Conservation (phyloP, 805 yeast genomes). For the Starmerella geochares region DNA sequence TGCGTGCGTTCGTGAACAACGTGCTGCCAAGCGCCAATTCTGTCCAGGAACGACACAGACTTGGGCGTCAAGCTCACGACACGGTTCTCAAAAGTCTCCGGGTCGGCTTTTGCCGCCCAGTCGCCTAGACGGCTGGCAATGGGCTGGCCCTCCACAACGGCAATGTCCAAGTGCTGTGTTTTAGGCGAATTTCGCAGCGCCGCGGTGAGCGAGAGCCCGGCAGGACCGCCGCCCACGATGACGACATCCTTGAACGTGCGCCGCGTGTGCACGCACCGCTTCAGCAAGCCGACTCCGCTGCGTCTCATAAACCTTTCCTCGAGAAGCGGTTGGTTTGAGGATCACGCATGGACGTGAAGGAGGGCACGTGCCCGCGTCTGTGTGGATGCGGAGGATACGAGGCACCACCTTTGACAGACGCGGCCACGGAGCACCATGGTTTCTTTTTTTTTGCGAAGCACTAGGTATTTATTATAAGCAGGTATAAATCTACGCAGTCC, state of each 20-base stretch:
- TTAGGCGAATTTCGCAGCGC: slow-evolving; percentile 59
- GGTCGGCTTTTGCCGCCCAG: slow-evolving; percentile 37
- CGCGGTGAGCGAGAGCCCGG: slow-evolving; percentile 78
- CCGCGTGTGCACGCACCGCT: slow-evolving; percentile 9
- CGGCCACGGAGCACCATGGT: no score
- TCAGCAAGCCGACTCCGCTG: background rate
- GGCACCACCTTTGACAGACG: no score
- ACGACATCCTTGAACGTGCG: slow-evolving; percentile 46
- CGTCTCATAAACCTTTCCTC: background rate
- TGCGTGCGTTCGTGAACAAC: slow-evolving; percentile 62
- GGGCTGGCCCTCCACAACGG: slow-evolving; percentile 64
- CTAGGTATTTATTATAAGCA: no score
- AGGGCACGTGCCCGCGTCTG: background rate
- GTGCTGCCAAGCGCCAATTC: slow-evolving; percentile 67
- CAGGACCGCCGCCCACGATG: slow-evolving; percentile 95
- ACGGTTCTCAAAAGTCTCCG: slow-evolving; percentile 56
- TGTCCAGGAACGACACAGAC: slow-evolving; percentile 52
- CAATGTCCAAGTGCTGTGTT: slow-evolving; percentile 50
- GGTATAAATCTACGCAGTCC: no score
- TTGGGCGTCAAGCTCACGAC: slow-evolving; percentile 80
- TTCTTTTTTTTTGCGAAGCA: no score
- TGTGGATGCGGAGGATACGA: no score
- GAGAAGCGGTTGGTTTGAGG: background rate
- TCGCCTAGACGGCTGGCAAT: slow-evolving; percentile 40
- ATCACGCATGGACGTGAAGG: background rate